These are phyloP conservation scores for Turritis glabra DNA, from an alignment of 345 rosid species.

Conservation along the genomic window DNA sequence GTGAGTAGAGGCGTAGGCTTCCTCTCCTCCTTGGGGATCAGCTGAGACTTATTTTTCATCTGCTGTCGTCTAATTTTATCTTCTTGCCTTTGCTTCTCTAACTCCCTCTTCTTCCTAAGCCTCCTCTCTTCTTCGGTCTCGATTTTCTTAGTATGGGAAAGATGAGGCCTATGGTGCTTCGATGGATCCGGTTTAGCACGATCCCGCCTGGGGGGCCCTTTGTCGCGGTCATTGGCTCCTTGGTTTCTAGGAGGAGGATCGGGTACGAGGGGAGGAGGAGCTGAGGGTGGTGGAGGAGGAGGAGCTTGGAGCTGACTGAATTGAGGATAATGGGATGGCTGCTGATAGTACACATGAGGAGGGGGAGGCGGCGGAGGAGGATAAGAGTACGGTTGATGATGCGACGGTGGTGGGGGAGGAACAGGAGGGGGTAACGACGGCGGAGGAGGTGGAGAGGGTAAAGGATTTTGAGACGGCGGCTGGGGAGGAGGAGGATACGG, in stretches of 20 bases:
- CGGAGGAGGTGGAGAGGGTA: constrained; percentile 49
- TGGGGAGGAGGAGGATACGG: constrained; percentile 37
- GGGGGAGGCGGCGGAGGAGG: constrained; percentile 62
- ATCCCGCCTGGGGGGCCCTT: constrained; percentile 47
- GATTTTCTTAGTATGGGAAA: constrained; percentile 53
- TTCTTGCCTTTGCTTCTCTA: constrained; percentile 78
- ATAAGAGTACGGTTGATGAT: constrained; percentile 66
- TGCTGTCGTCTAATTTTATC: constrained; percentile 53
- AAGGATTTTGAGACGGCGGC: constrained; percentile 50
- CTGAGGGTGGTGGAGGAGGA: constrained; percentile 79
- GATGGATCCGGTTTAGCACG: constrained; percentile 45
- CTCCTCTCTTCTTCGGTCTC: constrained; percentile 96
- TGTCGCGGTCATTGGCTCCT: constrained; percentile 51
- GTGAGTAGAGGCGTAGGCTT: constrained; percentile 68
- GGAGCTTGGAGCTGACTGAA: constrained; percentile 48
- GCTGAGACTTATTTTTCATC: constrained; percentile 52
- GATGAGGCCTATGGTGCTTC: constrained; percentile 53
- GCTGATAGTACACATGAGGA: constrained; percentile 60
- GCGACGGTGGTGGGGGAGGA: constrained; percentile 59
- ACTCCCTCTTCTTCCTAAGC: constrained; percentile 86
- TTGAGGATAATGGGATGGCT: constrained; percentile 60
- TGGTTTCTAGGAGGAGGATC: constrained; percentile 54
- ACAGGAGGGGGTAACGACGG: constrained; percentile 45
- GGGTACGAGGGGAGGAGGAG: constrained; percentile 76
- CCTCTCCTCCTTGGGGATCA: constrained; percentile 73